These are phyloP conservation scores for Eucalyptus curtisii DNA, from an alignment of 345 rosid species.

Conservation along the genomic window DNA sequence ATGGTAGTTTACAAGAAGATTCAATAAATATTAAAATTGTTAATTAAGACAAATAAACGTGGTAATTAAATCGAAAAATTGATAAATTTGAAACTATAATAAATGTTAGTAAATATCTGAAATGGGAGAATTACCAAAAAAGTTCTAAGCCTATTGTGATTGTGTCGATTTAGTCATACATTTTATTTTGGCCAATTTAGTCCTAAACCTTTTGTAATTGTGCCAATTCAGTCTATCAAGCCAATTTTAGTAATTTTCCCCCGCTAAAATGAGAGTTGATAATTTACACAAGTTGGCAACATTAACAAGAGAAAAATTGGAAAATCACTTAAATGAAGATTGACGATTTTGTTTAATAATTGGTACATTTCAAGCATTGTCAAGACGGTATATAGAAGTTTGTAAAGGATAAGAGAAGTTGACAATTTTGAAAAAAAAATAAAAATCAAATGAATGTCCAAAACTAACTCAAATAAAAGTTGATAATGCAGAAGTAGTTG, in stretches of 20 bases:
- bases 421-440: background rate
- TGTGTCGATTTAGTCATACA: no score
- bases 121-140: background rate
- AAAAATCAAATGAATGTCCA: background rate
- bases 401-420: background rate
- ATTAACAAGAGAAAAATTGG: background rate
- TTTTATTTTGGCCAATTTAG: no score
- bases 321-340: background rate
- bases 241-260: no score
- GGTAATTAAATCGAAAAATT: background rate
- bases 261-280: background rate
- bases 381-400: background rate
- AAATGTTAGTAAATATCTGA: rapidly evolving
- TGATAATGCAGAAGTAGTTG: background rate
- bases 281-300: background rate
- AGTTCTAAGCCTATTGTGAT: rapidly evolving
- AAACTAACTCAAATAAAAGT: background rate
- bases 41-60: background rate
- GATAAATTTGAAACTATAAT: background rate
- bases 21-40: background rate
- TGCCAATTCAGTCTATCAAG: rapidly evolving
- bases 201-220: no score
- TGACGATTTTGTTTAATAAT: background rate
- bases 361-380: background rate
- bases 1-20: background rate